A percentile compares a stretch with the other conserved stretches of the same genome.
phyloP scores from a whole-genome alignment of 2,329 filamentous ascomycete genomes.

The Teratosphaeria pseudoeucalypti region DNA sequence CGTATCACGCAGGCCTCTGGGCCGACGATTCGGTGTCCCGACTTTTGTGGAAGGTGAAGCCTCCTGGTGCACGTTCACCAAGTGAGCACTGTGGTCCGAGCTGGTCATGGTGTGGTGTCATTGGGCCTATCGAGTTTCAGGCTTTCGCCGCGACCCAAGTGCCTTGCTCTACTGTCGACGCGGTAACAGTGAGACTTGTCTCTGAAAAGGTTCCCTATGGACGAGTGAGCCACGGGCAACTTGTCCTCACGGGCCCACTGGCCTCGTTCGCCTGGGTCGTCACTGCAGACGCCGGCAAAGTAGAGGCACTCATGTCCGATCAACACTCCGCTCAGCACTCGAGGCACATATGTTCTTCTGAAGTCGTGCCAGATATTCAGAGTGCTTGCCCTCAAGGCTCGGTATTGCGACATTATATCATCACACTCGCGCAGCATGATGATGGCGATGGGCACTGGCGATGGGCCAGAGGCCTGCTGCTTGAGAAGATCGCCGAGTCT shows the following conservation, averaged over 20 bases:
- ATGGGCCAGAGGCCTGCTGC: neutral
- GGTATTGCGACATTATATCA: neutral
- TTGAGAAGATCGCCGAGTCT: neutral
- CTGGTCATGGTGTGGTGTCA: neutral
- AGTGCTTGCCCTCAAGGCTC: neutral
- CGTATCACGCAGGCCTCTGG: neutral
- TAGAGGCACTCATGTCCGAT: too few species aligned
- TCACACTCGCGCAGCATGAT: neutral
- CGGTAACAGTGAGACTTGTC: neutral
- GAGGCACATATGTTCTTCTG: neutral
- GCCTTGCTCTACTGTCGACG: neutral
- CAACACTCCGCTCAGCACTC: too few species aligned
- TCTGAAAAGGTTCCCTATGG: neutral
- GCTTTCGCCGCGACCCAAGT: neutral
- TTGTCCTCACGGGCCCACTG: neutral
- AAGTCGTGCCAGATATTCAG: too few species aligned
- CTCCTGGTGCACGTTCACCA: neutral
- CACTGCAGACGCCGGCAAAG: neutral
- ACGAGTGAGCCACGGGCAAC: neutral
- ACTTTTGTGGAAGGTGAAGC: neutral
- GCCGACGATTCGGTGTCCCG: neutral
- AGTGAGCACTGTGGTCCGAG: neutral
- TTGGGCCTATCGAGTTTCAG: neutral
- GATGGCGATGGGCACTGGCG: too few species aligned
- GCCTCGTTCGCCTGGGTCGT: neutral